Percentiles rank a stretch among this genome's conserved stretches.
These are phyloP conservation scores for Metschnikowia aberdeeniae DNA, from an alignment of 805 yeast species.

Conservation along the genomic window DNA sequence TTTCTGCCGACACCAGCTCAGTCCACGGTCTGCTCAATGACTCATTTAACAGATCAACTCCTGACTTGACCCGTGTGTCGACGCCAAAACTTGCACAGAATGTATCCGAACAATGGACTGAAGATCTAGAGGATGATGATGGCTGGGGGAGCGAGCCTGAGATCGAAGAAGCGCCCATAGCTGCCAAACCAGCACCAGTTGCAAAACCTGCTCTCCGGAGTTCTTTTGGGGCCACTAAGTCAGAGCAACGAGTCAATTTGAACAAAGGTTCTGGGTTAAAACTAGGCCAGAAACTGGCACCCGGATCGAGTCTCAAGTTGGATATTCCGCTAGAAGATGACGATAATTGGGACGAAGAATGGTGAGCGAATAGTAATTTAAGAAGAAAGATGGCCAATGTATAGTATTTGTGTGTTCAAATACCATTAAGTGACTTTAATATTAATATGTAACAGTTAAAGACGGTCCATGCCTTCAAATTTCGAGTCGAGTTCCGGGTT, in stretches of 20 bases:
- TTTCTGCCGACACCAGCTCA: conserved; percentile 22
- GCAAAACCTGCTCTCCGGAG: conserved; percentile 2
- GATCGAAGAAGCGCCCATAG: not conserved
- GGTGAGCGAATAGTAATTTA: conserved; percentile 7
- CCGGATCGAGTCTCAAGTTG: conserved; percentile 25
- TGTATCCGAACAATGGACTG: conserved; percentile 12
- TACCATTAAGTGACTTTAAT: too few species aligned
- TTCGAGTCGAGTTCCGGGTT: not conserved
- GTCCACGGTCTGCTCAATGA: conserved; percentile 33
- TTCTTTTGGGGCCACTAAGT: not conserved
- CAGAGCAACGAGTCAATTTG: not conserved
- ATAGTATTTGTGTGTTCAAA: not conserved
- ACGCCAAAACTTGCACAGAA: conserved; percentile 21
- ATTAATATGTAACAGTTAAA: too few species aligned
- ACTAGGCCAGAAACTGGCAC: conserved; percentile 19
- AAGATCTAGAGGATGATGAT: conserved; percentile 17
- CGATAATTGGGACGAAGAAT: conserved; percentile 28
- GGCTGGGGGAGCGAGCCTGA: conserved; percentile 11
- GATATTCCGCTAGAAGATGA: conserved; percentile 25
- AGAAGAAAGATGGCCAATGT: not conserved
- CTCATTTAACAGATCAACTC: conserved; percentile 36
- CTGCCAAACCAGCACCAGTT: not conserved
- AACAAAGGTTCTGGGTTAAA: conserved; percentile 16
- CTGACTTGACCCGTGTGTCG: conserved; percentile 28
- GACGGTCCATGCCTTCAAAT: not conserved